Base-by-base conservation (phyloP, 768 basidiomycete genomes). In the Royoungia palumana region DNA sequence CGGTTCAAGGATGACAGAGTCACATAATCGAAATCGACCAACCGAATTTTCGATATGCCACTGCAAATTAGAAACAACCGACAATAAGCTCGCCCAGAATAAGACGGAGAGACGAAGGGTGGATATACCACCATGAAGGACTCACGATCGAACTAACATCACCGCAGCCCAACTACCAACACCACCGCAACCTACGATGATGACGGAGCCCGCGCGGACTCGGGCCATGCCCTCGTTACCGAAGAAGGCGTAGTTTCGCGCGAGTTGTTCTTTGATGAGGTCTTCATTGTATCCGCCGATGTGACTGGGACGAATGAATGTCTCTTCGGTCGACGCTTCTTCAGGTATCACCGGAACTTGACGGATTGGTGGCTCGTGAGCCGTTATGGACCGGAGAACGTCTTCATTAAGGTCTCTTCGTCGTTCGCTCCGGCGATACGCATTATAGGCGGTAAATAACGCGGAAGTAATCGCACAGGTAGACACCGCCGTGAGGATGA, bases 131-230 rank as follows among this genome's bases (percentile, higher is more conserved):
- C 32, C 32, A 16, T 6, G 32, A 25, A 32, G 20, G 24, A 80
- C 89, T 63, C 62, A 94, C 89, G 92, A 94, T 64, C 94, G 73
- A 38, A 83, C 85, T 22, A 93, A 81, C 95, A 95, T 95, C 27
- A 95, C 80, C 14, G 94, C 93, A 32, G 85, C 89, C 90, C 93
- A 95, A 62, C 90, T 94, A 0, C 96, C 96, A 0, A 99, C 96
- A 2, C 96, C 95, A 49, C 96, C 96, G 56, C 94, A 92, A 6
- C 96, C 96, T 4, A 99, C 85, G 17, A 98, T 73, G 16, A 91
- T 93, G 1, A 97, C 94, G 5, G 75, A 80, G 12, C 83, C 80
- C 9, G 74, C 62, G 44, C 96, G 77, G 44, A 98, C 76, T 61
- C 80, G 84, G 10, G 70, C 65, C 90, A 97, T 95, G 35, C 81